A percentile compares a stretch with the other conserved stretches of the same genome.
Evolutionary conservation across 1,284 basidiomycete genomes (phyloP).

Genomic region (Xerocomus minutiporus): DNA sequence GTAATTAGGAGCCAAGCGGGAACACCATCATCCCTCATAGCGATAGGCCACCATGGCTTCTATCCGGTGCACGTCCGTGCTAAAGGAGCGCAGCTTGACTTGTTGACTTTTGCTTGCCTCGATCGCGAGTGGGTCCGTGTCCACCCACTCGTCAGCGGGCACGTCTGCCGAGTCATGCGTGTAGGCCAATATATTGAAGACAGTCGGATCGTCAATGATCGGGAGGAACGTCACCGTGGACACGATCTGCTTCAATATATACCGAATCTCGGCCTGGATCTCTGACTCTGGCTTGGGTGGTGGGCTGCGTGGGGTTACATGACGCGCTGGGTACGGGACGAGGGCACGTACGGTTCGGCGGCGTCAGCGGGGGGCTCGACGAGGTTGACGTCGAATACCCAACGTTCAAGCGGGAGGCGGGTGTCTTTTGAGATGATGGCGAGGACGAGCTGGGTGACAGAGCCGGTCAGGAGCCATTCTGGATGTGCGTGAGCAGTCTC

Average conservation of each 20-base stretch:
- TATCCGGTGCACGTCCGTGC: constrained; percentile 86
- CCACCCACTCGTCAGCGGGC: constrained; percentile 89
- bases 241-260: constrained; percentile 98
- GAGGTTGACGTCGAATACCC: constrained; percentile 96
- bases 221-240: constrained; percentile 95
- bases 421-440: constrained; percentile 96
- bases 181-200: constrained; percentile 95
- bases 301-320: constrained; percentile 32
- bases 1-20: neutral
- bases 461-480: constrained; percentile 91
- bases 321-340: too few relatives aligned
- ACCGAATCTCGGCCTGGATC: constrained; percentile 95
- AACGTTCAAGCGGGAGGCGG: constrained; percentile 87
- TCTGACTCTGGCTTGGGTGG: constrained; percentile 79
- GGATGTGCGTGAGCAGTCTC: constrained; percentile 7
- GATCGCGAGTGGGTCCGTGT: constrained; percentile 92
- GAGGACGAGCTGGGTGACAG: constrained; percentile 89
- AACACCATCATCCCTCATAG: constrained; percentile 51
- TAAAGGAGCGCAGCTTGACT: constrained; percentile 87
- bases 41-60: constrained; percentile 87
- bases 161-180: constrained; percentile 84
- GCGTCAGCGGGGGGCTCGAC: constrained; percentile 52
- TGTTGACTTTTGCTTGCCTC: constrained; percentile 95
- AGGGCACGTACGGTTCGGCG: constrained; percentile 44
- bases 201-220: constrained; percentile 90